Conservation (phyloP, 257 asterid genomes). For the Solanum commersonii region DNA sequence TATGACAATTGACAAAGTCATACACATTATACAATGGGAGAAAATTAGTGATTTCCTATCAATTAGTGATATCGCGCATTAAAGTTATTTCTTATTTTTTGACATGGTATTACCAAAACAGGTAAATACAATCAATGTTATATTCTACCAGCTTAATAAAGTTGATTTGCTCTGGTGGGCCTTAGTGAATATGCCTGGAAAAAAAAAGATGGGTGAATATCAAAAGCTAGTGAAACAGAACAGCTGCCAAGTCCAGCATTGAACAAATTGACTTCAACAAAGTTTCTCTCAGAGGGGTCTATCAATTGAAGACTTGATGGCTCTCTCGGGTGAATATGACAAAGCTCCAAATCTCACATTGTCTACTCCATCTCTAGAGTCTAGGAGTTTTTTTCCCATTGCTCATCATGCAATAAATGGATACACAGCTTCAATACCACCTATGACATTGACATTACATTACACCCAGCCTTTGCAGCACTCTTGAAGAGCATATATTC, state of each 20-base stretch:
- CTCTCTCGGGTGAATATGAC: slow-evolving; percentile 41
- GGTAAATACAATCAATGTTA: neutral
- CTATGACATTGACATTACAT: slow-evolving; percentile 36
- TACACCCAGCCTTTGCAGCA: slow-evolving; percentile 47
- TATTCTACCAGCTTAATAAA: neutral
- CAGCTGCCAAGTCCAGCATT: slow-evolving; percentile 49
- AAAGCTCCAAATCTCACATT: neutral
- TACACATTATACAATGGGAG: neutral
- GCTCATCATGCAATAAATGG: slow-evolving; percentile 54
- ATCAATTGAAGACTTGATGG: slow-evolving; percentile 45
- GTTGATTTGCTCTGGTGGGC: slow-evolving; percentile 49
- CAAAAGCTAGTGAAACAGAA: slow-evolving; percentile 50
- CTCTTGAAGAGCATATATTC: slow-evolving; percentile 40
- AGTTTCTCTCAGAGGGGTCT: slow-evolving; percentile 57
- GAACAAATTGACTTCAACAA: slow-evolving; percentile 39
- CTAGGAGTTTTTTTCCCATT: slow-evolving; percentile 59
- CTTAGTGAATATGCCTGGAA: slow-evolving; percentile 54
- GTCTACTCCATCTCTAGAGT: slow-evolving; percentile 26
- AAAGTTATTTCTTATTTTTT: neutral
- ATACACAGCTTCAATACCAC: slow-evolving; percentile 54
- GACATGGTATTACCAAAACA: neutral
- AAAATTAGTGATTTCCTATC: neutral
- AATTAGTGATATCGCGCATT: neutral
- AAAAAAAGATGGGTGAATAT: slow-evolving; percentile 60
- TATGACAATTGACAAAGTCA: neutral